A percentile compares a stretch with the other conserved stretches of the same genome.
Evolutionary conservation across 2,329 filamentous ascomycete genomes (phyloP).

Genomic region (Ceratocystis eucalypticola): DNA sequence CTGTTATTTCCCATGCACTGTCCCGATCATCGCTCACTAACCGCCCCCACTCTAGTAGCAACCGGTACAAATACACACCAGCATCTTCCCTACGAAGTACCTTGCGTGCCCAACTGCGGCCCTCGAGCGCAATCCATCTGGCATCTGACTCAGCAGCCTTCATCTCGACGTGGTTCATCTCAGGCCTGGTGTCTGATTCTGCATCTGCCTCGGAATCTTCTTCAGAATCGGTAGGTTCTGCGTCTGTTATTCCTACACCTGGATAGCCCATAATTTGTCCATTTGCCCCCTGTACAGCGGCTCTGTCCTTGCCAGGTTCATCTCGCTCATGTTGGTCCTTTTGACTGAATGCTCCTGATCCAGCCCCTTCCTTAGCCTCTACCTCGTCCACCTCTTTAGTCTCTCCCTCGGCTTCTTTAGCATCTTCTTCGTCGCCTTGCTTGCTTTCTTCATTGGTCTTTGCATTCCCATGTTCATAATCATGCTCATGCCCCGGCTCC

Average conservation of each 20-base stretch:
- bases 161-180: conserved; percentile 6
- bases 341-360: too few species aligned
- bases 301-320: neutral
- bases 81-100: conserved; percentile 59
- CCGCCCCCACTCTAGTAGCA: conserved; percentile 65
- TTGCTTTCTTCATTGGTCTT: neutral
- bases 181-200: neutral
- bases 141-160: conserved; percentile 34
- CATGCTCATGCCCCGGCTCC: conserved; percentile 22
- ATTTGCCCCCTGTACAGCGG: neutral
- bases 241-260: neutral
- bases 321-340: neutral
- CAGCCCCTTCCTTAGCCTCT: neutral
- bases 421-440: neutral
- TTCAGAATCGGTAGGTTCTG: conserved; percentile 24
- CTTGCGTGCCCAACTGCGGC: conserved; percentile 49
- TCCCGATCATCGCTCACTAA: conserved; percentile 49
- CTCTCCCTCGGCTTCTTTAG: conserved; percentile 26
- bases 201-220: neutral
- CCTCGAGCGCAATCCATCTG: conserved; percentile 51
- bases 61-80: conserved; percentile 66
- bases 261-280: neutral
- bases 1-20: conserved; percentile 16
- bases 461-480: conserved; percentile 24
- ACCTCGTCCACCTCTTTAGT: conserved; percentile 36